Base-by-base conservation (phyloP, 2,329 filamentous ascomycete genomes). In the Cercospora zeae-maydis region DNA sequence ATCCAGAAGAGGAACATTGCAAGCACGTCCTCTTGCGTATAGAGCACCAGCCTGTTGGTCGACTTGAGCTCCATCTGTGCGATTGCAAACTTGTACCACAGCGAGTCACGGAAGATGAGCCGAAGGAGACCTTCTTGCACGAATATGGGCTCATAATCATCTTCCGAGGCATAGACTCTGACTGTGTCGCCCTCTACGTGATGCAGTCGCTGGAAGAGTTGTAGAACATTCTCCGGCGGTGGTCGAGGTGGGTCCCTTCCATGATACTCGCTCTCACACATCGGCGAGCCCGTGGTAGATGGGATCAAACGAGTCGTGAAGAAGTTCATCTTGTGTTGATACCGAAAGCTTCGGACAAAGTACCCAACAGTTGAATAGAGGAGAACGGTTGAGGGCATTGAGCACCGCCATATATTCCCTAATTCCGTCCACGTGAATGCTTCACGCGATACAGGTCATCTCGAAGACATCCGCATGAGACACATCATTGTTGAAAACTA, bases 91-190 rank as follows among this genome's bases (percentile, higher is more conserved):
- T 55, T 47, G 51, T 47, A 61, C 51, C 51, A 55, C 24, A 27
- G 21, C 9, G 59, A 61, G n/a, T n/a, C 52, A 19, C 51, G 52
- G 24, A 59, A 61, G 16, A 59, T 33, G 11, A 52, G 42, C 33
- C 57, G 57, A 49, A 61, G 51, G 21, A 61, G 59, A 7, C 51
- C 59, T 37, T 61, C 52, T 24, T 61, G 59, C 16, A 61, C 36
- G 27, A 61, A 56, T 36, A 61, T 37, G n/a, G 59, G 59, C 36
- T 61, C 34, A n/a, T n/a, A n/a, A 11, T 55, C 27, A 19, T 55
- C 4, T 14, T 47, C 52, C 10, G 51, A 45, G 51, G 51, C 31
- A 9, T 51, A 56, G 5, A 61, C 47, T 16, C 59, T 13, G 36
- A 55, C 27, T 8, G 54, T 27, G 30, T 61, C 59, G 27, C 57